phyloP scores from a whole-genome alignment of 345 rosid species.

The Eutrema heterophyllum region DNA sequence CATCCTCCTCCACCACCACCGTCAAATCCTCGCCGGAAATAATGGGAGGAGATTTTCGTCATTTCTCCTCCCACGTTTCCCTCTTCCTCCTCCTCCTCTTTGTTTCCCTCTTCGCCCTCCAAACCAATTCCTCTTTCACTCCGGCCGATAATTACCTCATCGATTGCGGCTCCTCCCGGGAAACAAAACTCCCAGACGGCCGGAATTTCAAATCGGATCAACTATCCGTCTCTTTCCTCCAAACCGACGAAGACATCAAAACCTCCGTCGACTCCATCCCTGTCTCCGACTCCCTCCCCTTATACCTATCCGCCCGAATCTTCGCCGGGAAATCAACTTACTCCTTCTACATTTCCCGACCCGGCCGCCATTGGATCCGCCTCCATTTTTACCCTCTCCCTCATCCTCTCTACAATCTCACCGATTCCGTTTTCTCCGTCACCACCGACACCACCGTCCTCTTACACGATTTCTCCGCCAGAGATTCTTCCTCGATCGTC shows the following conservation, averaged over 20 bases:
- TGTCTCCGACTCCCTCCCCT: constrained; percentile 22
- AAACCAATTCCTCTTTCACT: constrained; percentile 5
- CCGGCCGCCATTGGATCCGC: constrained; percentile 75
- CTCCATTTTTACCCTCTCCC: constrained; percentile 71
- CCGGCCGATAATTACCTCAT: constrained; percentile 69
- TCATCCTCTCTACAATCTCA: constrained; percentile 49
- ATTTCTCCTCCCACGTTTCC: constrained; percentile 25
- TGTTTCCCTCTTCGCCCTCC: not conserved
- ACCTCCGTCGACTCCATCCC: constrained; percentile 44
- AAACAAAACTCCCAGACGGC: constrained; percentile 63
- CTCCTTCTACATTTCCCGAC: constrained; percentile 41
- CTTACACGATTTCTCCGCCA: constrained; percentile 50
- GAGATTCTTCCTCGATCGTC: constrained; percentile 23
- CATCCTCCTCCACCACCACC: not conserved
- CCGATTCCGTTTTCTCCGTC: constrained; percentile 50
- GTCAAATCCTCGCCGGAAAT: constrained; percentile 12
- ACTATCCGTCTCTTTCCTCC: constrained; percentile 38
- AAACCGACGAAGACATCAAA: constrained; percentile 48
- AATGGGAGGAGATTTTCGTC: constrained; percentile 39
- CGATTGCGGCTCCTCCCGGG: constrained; percentile 65
- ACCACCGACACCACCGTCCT: constrained; percentile 56
- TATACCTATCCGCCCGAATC: constrained; percentile 47
- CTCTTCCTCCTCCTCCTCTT: constrained; percentile 23
- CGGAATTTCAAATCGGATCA: constrained; percentile 67
- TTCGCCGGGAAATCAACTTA: constrained; percentile 44